These are phyloP conservation scores for Cyberlindnera galapagoensis DNA, from an alignment of 805 yeast genomes.

Conservation along the genomic window DNA sequence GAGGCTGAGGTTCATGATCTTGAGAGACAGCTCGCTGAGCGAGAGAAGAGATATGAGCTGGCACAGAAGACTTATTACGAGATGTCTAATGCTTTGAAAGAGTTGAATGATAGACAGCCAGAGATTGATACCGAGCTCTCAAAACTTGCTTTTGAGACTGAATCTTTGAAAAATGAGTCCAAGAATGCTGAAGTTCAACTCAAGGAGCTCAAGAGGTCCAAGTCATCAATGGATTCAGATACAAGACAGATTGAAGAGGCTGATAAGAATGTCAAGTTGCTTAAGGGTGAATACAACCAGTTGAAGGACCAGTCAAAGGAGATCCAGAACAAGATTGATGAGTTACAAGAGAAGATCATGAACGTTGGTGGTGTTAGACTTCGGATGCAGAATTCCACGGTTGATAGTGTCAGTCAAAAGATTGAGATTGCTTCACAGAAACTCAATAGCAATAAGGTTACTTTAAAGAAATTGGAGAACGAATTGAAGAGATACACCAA, in stretches of 20 bases:
- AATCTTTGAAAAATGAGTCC: slow-evolving; percentile 49
- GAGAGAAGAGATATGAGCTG: slow-evolving; percentile 47
- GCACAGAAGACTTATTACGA: slow-evolving; percentile 46
- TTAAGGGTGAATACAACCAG: slow-evolving; percentile 34
- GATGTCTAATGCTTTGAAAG: slow-evolving; percentile 54
- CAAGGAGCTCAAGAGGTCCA: slow-evolving; percentile 28
- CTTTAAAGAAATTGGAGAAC: slow-evolving; percentile 54
- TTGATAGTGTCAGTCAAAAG: slow-evolving; percentile 64
- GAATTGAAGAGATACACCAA: slow-evolving; percentile 52
- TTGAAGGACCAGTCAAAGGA: slow-evolving; percentile 51
- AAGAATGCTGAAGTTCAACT: slow-evolving; percentile 38
- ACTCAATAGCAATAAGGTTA: slow-evolving; percentile 48
- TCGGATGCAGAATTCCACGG: slow-evolving; percentile 73
- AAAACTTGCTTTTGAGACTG: slow-evolving; percentile 56
- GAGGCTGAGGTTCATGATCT: slow-evolving; percentile 51
- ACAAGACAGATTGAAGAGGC: slow-evolving; percentile 34
- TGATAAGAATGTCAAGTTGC: slow-evolving; percentile 25
- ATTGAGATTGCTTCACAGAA: slow-evolving; percentile 54
- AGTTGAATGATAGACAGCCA: slow-evolving; percentile 61
- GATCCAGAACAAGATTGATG: slow-evolving; percentile 48
- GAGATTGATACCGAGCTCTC: slow-evolving; percentile 57
- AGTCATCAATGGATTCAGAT: slow-evolving; percentile 14
- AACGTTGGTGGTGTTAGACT: slow-evolving; percentile 87
- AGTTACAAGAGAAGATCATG: slow-evolving; percentile 71
- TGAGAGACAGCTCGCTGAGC: slow-evolving; percentile 42